Percentiles rank a stretch among this genome's conserved stretches.
Conservation (phyloP, 116 monocot species). For the Posidonia oceanica region DNA sequence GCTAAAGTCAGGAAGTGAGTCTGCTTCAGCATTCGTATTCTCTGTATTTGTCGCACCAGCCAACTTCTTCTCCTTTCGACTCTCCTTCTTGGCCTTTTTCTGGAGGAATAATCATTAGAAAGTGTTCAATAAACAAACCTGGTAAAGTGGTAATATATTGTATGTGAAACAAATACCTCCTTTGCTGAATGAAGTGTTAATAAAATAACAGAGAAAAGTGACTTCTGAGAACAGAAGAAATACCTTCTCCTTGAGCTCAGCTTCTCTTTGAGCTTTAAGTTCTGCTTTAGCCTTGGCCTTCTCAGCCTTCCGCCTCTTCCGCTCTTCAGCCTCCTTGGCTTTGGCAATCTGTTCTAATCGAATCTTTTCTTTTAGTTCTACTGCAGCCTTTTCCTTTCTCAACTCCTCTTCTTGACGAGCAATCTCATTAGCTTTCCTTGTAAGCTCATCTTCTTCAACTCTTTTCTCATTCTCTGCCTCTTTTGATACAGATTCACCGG, state of each 20-base stretch:
- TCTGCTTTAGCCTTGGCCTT: constrained; percentile 67
- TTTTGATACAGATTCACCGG: constrained; percentile 1
- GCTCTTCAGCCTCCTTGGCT: constrained; percentile 75
- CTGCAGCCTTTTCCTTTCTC: constrained; percentile 37
- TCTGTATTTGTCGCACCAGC: constrained; percentile 5
- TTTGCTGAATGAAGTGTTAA: neutral
- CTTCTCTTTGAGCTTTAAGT: constrained; percentile 50
- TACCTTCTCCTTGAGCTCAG: constrained; percentile 66
- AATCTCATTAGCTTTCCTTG: constrained; percentile 21
- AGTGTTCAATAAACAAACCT: neutral
- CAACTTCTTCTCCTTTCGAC: constrained; percentile 13
- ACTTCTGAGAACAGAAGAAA: neutral
- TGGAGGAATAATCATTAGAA: constrained; percentile 17
- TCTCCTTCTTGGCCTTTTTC: constrained; percentile 65
- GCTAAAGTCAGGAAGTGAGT: constrained; percentile 8
- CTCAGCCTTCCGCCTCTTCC: constrained; percentile 56
- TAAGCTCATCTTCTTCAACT: constrained; percentile 20
- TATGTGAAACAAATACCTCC: neutral
- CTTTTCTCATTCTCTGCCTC: constrained; percentile 12
- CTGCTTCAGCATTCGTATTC: constrained; percentile 10
- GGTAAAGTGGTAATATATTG: neutral
- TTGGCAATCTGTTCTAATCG: constrained; percentile 68
- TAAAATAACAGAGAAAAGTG: neutral
- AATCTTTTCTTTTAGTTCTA: constrained; percentile 45
- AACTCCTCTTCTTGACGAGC: constrained; percentile 23